Base-by-base conservation (phyloP, 768 basidiomycete genomes). In the Hysterangium stoloniferum region DNA sequence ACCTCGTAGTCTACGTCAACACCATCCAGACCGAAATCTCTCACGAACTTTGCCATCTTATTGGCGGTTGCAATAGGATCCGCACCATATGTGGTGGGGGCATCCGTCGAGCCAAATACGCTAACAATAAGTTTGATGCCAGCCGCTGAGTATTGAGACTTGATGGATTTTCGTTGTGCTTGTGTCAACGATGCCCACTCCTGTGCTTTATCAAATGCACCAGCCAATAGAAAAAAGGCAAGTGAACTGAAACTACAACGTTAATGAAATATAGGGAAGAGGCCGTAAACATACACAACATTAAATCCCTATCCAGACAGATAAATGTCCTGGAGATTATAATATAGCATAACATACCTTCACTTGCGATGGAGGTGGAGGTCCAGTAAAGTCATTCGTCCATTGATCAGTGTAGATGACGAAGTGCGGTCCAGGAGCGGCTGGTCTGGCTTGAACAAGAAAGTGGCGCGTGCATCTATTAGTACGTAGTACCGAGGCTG, bases 61-160 rank as follows among this genome's bases (percentile, higher is more conserved):
- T 44, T 19, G 33, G 54, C 56, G 4, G 50, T 40, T 1, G 25
- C 17, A 8, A 37, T 32, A 2, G 56, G 45, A 22, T 55, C 43
- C 20, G 17, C 42, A 1, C 52, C 52, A 4, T 35, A 37, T 1
- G 51, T 43, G 6, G 54, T 52, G 24, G 56, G 56, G 8, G 47
- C 45, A 44, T 57, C 54, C 24, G 65, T 66, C 1, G 64, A 59
- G 20, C 66, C 65, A 58, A 82, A 84, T 1, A 73, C 77, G 24
- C 81, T 80, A 8, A 84, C 83, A 54, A 82, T 75, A 22, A 82
- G 62, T 49, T 71, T 76, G 60, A 82, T 73, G 2, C 80, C 80
- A 7, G 78, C 79, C 13, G 73, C 70, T 34, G 68, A 65, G 57
- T 82, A 84, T 46, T 76, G 66, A 0, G 73, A 61, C 56, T 78